Evolutionary conservation across 2,329 filamentous ascomycete genomes (phyloP), one percentile per base, ranked within the genome.

Genomic region (Aspergillus tanneri): DNA sequence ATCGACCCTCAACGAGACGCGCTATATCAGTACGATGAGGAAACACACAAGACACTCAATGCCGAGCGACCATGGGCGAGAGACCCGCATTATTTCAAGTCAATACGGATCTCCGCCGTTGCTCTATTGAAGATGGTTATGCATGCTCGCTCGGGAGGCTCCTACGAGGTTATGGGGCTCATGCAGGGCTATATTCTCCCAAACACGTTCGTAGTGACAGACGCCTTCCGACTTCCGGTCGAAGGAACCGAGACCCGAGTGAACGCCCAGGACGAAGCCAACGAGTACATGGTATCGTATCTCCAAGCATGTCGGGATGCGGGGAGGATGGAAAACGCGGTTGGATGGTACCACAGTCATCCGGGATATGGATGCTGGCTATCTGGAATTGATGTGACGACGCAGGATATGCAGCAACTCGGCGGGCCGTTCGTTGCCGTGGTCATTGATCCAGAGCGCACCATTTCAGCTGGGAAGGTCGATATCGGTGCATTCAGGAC

Each of bases 51-150:
- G 64, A 73, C 78, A 28, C 80, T 87, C 56, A 79, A 78, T 53
- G 72, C 79, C 9, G 75, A 79, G 18, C 81, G 81, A 45, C 90
- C 91, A 52, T 97, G 93, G 93, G 76, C 75, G 41, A 77, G 76
- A 38, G 85, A 96, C 65, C 85, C 87, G 0, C 80, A 90, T 70
- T 85, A 96, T 77, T 99, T 97, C 81, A 95, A 92, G 68, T 81
- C 87, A 45, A 90, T 97, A 38, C 89, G 91, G 62, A 92, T 99
- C 72, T 95, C 89, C 43, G 90, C 93, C 49, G 86, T 96, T 10
- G 93, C 93, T 4, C 82, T 99, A 50, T 82, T 97, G 60, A 99
- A 99, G 75, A 99, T 99, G 93, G 90, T 95, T 56, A 97, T 96
- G 88, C 93, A 99, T 69, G 93, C 93, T 8, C 88, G 93, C n/a